phyloP scores from a whole-genome alignment of 441 rosid genomes.

The Arabidopsis lyrata region DNA sequence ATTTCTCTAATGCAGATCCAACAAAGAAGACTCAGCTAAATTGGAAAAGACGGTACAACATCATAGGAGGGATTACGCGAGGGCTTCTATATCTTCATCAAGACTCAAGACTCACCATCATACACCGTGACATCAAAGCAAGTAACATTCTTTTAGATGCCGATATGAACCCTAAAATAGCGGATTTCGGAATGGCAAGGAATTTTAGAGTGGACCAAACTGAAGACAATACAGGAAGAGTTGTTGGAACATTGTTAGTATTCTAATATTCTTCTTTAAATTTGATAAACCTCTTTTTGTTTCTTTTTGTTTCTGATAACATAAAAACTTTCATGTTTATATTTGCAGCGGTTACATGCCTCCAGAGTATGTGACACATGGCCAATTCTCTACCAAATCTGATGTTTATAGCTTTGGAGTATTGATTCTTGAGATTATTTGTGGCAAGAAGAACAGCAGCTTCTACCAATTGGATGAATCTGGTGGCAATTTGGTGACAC shows the following conservation, averaged over 20 bases:
- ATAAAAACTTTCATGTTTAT: neutral
- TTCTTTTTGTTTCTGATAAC: neutral
- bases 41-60: conserved; percentile 51
- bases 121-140: conserved; percentile 63
- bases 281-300: neutral
- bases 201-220: conserved; percentile 33
- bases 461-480: conserved; percentile 27
- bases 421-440: neutral
- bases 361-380: neutral
- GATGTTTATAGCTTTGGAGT: neutral
- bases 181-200: conserved; percentile 66
- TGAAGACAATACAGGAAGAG: conserved; percentile 33
- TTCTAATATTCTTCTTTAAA: neutral
- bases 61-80: conserved; percentile 50
- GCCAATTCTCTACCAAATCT: neutral
- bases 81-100: conserved; percentile 61
- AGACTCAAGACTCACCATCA: conserved; percentile 56
- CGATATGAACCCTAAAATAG: conserved; percentile 54
- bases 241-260: conserved; percentile 48
- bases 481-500: conserved; percentile 38
- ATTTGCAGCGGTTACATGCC: conserved; percentile 2
- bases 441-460: conserved; percentile 38
- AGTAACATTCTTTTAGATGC: conserved; percentile 55
- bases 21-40: conserved; percentile 43
- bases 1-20: conserved; percentile 38